Evolutionary conservation across 176 grass and related monocot species (phyloP).

Genomic region (Dactylis glomerata): DNA sequence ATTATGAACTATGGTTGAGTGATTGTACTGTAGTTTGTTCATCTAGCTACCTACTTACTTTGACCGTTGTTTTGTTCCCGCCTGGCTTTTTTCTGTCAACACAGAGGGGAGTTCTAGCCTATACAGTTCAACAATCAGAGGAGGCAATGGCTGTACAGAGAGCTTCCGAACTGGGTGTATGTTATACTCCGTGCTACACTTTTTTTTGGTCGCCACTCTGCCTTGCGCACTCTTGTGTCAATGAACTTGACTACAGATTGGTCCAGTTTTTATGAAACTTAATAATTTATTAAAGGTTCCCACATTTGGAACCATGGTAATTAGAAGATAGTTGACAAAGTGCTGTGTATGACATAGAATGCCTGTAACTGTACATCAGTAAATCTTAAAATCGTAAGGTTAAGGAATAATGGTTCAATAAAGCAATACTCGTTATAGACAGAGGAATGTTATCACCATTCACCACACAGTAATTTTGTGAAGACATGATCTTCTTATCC

Average conservation of each 20-base stretch:
- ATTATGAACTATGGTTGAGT: neutral
- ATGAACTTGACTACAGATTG: neutral
- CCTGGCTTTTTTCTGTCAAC: slow-evolving; percentile 12
- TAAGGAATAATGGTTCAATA: neutral
- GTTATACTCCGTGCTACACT: slow-evolving; percentile 32
- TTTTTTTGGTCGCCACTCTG: slow-evolving; percentile 30
- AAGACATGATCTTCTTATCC: neutral
- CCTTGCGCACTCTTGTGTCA: neutral
- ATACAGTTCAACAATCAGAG: slow-evolving; percentile 79
- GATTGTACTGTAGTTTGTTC: neutral
- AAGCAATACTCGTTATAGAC: neutral
- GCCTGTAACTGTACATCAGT: neutral
- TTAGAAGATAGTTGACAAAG: slow-evolving; percentile 36
- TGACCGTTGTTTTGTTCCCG: neutral
- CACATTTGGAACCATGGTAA: slow-evolving; percentile 61
- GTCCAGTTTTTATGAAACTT: slow-evolving; percentile 12
- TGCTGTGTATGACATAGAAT: neutral
- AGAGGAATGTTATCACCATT: neutral
- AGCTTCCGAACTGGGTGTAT: slow-evolving; percentile 92
- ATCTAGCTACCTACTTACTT: neutral
- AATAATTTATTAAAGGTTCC: slow-evolving; percentile 58
- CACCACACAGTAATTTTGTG: neutral
- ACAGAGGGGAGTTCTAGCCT: slow-evolving; percentile 71
- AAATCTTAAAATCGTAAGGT: neutral
- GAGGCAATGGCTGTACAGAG: slow-evolving; percentile 71